A percentile compares a stretch with the other conserved stretches of the same genome.
Conservation (phyloP, 192 early-diverging fungal genomes). For the Endogone sp. region DNA sequence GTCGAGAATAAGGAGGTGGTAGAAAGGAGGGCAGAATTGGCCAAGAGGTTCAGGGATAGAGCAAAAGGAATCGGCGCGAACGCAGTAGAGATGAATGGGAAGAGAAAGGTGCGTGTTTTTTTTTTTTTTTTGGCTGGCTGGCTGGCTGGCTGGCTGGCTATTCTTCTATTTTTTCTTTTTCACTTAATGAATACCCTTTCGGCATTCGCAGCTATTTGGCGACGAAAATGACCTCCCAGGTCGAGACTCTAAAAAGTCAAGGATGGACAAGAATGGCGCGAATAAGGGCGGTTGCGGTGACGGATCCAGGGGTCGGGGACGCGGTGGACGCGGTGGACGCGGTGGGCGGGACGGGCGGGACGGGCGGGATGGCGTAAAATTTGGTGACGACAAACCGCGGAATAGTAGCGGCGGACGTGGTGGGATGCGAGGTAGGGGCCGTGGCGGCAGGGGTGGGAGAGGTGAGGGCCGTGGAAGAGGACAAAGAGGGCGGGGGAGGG, state of each 20-base stretch:
- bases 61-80: not conserved
- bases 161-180: not conserved
- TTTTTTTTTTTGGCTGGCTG: not conserved
- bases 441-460: conserved; percentile 5
- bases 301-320: not conserved
- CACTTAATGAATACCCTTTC: not conserved
- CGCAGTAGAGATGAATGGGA: not conserved
- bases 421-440: not conserved
- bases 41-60: not conserved
- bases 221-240: no score
- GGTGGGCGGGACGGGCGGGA: not conserved
- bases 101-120: not conserved
- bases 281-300: no score
- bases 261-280: no score
- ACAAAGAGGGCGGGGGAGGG: not conserved
- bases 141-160: no score
- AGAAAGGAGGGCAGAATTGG: conserved; percentile 52
- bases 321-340: conserved; percentile 1
- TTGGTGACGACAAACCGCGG: no score
- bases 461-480: conserved; percentile 21
- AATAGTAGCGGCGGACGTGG: conserved; percentile 3
- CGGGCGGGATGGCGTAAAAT: no score
- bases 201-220: no score
- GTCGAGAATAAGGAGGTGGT: conserved; percentile 84
- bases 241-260: no score